phyloP scores from a whole-genome alignment of 1,139 yeast genomes.

The Scheffersomyces parashehatae region DNA sequence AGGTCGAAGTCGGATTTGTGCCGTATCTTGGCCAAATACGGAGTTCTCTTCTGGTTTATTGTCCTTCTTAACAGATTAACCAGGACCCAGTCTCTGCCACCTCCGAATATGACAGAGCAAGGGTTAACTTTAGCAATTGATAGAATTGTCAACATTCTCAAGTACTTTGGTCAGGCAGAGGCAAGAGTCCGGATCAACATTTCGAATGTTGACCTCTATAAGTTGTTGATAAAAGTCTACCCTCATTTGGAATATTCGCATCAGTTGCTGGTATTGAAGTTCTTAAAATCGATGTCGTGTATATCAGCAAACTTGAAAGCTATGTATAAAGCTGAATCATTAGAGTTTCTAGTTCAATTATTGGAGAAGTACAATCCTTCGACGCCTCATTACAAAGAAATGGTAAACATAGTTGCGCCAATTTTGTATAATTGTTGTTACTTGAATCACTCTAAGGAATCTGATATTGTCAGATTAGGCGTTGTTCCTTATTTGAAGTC shows the following conservation, averaged over 20 bases:
- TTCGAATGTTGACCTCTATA: constrained; percentile 47
- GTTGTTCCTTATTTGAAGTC: constrained; percentile 52
- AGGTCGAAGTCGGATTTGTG: constrained; percentile 55
- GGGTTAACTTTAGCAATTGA: constrained; percentile 25
- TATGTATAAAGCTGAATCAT: constrained; percentile 42
- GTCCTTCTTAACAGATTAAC: constrained; percentile 39
- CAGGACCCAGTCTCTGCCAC: constrained; percentile 9
- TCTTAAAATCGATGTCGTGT: constrained; percentile 45
- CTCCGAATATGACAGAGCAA: constrained; percentile 20
- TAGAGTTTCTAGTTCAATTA: constrained; percentile 38
- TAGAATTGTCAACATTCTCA: constrained; percentile 39
- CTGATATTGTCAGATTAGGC: constrained; percentile 55
- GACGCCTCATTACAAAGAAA: constrained; percentile 37
- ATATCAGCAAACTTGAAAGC: constrained; percentile 34
- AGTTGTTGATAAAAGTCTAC: constrained; percentile 42
- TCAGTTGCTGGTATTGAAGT: constrained; percentile 42
- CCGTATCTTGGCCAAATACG: constrained; percentile 51
- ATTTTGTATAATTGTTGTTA: constrained; percentile 58
- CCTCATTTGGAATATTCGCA: constrained; percentile 30
- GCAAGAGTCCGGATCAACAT: constrained; percentile 40
- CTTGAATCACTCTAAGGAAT: constrained; percentile 52
- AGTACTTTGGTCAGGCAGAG: constrained; percentile 45
- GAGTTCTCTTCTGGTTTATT: constrained; percentile 51
- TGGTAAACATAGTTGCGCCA: constrained; percentile 44
- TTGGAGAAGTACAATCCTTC: constrained; percentile 31